These are phyloP conservation scores for Picochlorum sp. DNA, from an alignment of 139 green algal genomes.

Conservation along the genomic window DNA sequence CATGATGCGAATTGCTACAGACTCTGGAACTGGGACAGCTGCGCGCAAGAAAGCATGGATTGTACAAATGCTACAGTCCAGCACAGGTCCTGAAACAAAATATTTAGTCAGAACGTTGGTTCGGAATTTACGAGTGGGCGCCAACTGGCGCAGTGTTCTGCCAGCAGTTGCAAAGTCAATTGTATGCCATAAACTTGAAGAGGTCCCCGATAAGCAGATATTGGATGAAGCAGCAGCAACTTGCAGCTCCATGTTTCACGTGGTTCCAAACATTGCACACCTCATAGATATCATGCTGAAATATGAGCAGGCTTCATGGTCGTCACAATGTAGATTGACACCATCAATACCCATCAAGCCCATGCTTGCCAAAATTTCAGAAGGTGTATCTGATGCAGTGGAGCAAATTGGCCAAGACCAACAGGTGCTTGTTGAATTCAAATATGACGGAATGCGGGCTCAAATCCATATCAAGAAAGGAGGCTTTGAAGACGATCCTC, in stretches of 20 bases:
- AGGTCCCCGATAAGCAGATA: conserved; percentile 29
- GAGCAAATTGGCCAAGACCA: conserved; percentile 31
- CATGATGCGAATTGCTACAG: conserved; percentile 39
- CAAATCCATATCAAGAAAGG: conserved; percentile 71
- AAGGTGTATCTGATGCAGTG: conserved; percentile 51
- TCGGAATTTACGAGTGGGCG: conserved; percentile 75
- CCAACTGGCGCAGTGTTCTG: conserved; percentile 72
- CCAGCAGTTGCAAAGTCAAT: conserved; percentile 57
- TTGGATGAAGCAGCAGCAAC: conserved; percentile 49
- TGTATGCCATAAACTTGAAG: conserved; percentile 38
- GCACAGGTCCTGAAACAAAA: conserved; percentile 51
- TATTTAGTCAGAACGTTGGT: conserved; percentile 73
- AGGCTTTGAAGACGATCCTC: neutral
- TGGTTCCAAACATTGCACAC: conserved; percentile 64
- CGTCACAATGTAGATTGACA: conserved; percentile 37
- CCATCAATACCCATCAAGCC: conserved; percentile 76
- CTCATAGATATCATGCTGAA: conserved; percentile 58
- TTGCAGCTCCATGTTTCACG: conserved; percentile 60
- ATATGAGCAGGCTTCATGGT: conserved; percentile 40
- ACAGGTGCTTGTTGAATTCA: conserved; percentile 64
- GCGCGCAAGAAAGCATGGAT: conserved; percentile 43
- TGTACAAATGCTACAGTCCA: conserved; percentile 51
- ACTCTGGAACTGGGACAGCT: conserved; percentile 34
- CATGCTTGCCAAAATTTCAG: conserved; percentile 75
- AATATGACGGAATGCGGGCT: conserved; percentile 82